A percentile compares a stretch with the other conserved stretches of the same genome.
Evolutionary conservation across 2,329 filamentous ascomycete species (phyloP).

Genomic region (Paramyrothecium sp.): DNA sequence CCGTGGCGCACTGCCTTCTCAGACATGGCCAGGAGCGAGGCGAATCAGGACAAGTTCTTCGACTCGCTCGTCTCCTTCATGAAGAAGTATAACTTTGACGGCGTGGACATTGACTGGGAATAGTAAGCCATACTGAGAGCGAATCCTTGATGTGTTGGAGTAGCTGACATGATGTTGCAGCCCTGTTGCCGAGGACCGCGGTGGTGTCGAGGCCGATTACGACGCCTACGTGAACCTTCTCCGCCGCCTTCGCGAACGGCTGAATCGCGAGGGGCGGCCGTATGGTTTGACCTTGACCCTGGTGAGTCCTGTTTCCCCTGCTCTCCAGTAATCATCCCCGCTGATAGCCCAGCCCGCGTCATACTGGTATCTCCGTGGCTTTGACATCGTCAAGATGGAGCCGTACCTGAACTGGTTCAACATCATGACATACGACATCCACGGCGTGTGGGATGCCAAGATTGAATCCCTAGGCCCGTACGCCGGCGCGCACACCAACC

Average conservation of each 20-base stretch:
- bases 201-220: conserved; percentile 19
- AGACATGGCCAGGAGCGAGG: conserved; percentile 18
- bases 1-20: conserved; percentile 16
- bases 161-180: not conserved
- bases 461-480: conserved; percentile 24
- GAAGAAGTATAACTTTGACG: conserved; percentile 22
- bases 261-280: conserved; percentile 3
- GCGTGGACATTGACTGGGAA: conserved; percentile 28
- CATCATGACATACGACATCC: conserved; percentile 44
- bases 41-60: conserved; percentile 33
- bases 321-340: no score
- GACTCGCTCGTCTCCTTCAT: conserved; percentile 25
- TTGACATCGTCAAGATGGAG: conserved; percentile 11
- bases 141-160: not conserved
- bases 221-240: conserved; percentile 14
- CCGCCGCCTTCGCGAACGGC: not conserved
- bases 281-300: no score
- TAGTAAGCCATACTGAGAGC: conserved; percentile 10
- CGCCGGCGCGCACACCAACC: conserved; percentile 40
- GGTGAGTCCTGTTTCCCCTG: no score
- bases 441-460: conserved; percentile 37
- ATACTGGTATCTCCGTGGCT: conserved; percentile 12
- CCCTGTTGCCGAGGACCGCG: conserved; percentile 24
- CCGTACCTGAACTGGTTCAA: conserved; percentile 38
- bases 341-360: not conserved